A percentile compares a stretch with the other conserved stretches of the same genome.
Evolutionary conservation across 2,329 filamentous ascomycete species (phyloP).

Genomic region (Didymella arachidicola): DNA sequence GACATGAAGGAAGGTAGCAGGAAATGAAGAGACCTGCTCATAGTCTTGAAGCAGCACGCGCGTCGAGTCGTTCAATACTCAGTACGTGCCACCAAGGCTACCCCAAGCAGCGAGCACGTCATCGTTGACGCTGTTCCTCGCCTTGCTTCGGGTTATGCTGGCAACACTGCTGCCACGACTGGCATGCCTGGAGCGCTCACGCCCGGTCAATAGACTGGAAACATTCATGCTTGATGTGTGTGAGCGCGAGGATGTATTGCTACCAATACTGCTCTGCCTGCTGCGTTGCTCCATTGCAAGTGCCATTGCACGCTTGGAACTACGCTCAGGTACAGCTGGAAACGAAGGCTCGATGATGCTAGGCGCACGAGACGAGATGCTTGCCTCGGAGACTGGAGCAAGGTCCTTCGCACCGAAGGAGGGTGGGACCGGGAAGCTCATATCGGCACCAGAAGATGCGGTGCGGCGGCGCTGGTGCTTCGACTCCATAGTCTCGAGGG

Average conservation of each 20-base stretch:
- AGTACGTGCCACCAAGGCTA: slow-evolving; percentile 53
- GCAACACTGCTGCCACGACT: slow-evolving; percentile 36
- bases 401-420: slow-evolving; percentile 27
- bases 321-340: slow-evolving; percentile 4
- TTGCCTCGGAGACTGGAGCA: slow-evolving; percentile 33
- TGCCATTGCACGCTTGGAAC: slow-evolving; percentile 6
- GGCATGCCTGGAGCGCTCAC: slow-evolving; percentile 22
- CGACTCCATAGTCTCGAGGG: slow-evolving; percentile 17
- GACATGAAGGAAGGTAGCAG: background rate
- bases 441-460: slow-evolving; percentile 44
- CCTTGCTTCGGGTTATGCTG: slow-evolving; percentile 29
- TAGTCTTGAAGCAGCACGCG: background rate
- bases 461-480: slow-evolving; percentile 45
- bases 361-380: slow-evolving; percentile 29
- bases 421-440: slow-evolving; percentile 33
- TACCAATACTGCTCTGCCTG: slow-evolving; percentile 36
- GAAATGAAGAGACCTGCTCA: background rate
- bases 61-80: background rate
- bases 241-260: slow-evolving; percentile 20
- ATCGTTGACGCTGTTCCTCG: slow-evolving; percentile 53
- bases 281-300: slow-evolving; percentile 16
- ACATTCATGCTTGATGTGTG: slow-evolving; percentile 18
- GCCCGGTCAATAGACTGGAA: slow-evolving; percentile 3
- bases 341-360: slow-evolving; percentile 32
- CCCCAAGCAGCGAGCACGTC: slow-evolving; percentile 59